Base-by-base conservation (phyloP, 352 stramenopile species). In the Phytophthora tentaculata region DNA sequence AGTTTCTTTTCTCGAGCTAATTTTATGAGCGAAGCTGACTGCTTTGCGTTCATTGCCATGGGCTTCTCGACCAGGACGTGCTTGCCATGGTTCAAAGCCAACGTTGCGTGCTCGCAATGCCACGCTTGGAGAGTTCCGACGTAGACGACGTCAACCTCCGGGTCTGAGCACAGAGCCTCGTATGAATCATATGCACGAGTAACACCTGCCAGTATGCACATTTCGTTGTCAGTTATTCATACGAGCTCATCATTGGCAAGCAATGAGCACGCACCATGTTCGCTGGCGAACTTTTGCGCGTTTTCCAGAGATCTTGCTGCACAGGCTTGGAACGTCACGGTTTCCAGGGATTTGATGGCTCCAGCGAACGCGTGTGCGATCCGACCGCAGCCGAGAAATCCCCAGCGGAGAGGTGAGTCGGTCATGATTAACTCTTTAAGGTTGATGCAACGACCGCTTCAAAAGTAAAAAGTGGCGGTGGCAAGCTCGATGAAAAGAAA, bases 11-110 rank as follows among this genome's bases (percentile, higher is more conserved):
- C 67, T 37, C 73, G 48, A 13, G 84, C 86, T 22, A 91, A 54
- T 7, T 62, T 58, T n/a, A 85, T 75, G 35, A 94, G 67, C 39
- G 86, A 80, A 26, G 80, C 50, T 4, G 86, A 88, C 74, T 98
- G 89, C 37, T 79, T 60, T 51, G 57, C 51, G 61, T 94, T 83
- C 87, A 97, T 83, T 5, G 84, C 80, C 76, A 97, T 92, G 2
- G 90, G 92, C 61, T 98, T 98, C 71, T 98, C 92, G 28, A 98
- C 78, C 9, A 97, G 74, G 35, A 96, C 86, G 71, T 97, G 89
- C 56, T 97, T 97, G 52, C 81, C 75, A 49, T 82, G 73, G 24
- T 76, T 73, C 7, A 97, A 60, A 19, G 83, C 91, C 61, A 90
- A 71, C 50, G 89, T 53, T 24, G 84, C 80, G 64, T 92, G 82